Evolutionary conservation across 75 land plant species (phyloP).

Genomic region (Selaginella moellendorffii): DNA sequence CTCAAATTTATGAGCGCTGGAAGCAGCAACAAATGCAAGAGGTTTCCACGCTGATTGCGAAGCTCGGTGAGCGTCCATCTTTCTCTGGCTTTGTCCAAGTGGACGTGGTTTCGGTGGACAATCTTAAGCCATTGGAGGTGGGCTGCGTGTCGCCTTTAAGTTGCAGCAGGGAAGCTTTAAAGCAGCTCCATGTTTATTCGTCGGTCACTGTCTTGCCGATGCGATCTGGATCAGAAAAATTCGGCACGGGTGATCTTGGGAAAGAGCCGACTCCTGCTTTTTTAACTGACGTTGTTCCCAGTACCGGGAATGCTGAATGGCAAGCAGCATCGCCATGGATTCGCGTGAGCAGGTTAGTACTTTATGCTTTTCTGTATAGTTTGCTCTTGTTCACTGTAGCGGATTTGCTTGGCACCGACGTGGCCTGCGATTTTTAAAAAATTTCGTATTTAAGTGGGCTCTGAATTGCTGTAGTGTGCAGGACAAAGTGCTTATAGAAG

Average conservation of each 20-base stretch:
- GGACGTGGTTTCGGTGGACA: slow-evolving; percentile 8
- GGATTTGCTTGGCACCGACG: not conserved
- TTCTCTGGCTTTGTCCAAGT: slow-evolving; percentile 18
- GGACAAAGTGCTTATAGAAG: slow-evolving; percentile 16
- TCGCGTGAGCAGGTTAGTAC: slow-evolving; percentile 14
- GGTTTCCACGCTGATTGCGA: not conserved
- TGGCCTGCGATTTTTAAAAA: not conserved
- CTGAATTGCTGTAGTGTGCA: slow-evolving; percentile 13
- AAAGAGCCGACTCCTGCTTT: slow-evolving; percentile 7
- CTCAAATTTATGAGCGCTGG: slow-evolving; percentile 10
- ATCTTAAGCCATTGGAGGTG: slow-evolving; percentile 1
- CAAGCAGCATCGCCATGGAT: slow-evolving; percentile 16
- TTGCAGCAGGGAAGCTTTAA: not conserved
- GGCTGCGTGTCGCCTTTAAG: no score
- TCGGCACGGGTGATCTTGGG: no score
- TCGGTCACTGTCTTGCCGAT: slow-evolving; percentile 15
- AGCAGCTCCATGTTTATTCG: slow-evolving; percentile 10
- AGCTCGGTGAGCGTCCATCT: slow-evolving; percentile 9
- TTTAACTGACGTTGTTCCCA: slow-evolving; percentile 10
- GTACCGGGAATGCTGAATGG: slow-evolving; percentile 16
- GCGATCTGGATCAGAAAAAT: not conserved
- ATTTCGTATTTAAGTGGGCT: not conserved
- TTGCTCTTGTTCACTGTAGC: not conserved
- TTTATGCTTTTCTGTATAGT: not conserved
- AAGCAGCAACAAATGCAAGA: slow-evolving; percentile 13